Evolutionary conservation across 768 basidiomycete genomes (phyloP).

Genomic region (Coprinopsis strossmayeri): DNA sequence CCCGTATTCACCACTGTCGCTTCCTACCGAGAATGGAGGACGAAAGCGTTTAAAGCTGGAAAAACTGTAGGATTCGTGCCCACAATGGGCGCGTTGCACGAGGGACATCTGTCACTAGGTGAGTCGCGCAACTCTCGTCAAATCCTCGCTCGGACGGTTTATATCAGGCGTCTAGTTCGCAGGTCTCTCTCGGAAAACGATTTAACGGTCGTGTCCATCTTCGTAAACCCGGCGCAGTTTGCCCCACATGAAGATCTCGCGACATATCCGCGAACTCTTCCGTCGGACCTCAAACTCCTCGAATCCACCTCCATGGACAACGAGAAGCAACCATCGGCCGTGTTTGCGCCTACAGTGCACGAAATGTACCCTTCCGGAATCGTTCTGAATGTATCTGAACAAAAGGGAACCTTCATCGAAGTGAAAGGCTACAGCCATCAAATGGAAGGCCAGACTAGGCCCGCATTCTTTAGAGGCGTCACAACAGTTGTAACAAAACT

Average conservation of each 20-base stretch:
- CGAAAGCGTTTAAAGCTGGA: constrained; percentile 44
- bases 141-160: no score
- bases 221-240: constrained; percentile 97
- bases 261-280: constrained; percentile 85
- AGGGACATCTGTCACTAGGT: constrained; percentile 91
- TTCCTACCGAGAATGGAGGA: constrained; percentile 69
- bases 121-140: no score
- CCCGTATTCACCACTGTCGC: constrained; percentile 54
- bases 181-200: constrained; percentile 74
- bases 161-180: constrained; percentile 67
- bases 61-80: constrained; percentile 89
- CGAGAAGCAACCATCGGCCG: constrained; percentile 42
- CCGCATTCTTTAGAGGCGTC: constrained; percentile 92
- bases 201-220: constrained; percentile 87
- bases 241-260: constrained; percentile 91
- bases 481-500: constrained; percentile 93
- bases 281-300: constrained; percentile 64
- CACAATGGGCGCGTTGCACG: constrained; percentile 96
- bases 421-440: constrained; percentile 87
- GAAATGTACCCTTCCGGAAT: constrained; percentile 97
- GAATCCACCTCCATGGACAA: not conserved
- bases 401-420: constrained; percentile 87
- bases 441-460: constrained; percentile 87
- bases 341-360: constrained; percentile 72
- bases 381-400: constrained; percentile 60